Percentiles rank a stretch among this genome's conserved stretches.
Evolutionary conservation across 2,329 filamentous ascomycete genomes (phyloP).

Genomic region (Cladophialophora psammophila): DNA sequence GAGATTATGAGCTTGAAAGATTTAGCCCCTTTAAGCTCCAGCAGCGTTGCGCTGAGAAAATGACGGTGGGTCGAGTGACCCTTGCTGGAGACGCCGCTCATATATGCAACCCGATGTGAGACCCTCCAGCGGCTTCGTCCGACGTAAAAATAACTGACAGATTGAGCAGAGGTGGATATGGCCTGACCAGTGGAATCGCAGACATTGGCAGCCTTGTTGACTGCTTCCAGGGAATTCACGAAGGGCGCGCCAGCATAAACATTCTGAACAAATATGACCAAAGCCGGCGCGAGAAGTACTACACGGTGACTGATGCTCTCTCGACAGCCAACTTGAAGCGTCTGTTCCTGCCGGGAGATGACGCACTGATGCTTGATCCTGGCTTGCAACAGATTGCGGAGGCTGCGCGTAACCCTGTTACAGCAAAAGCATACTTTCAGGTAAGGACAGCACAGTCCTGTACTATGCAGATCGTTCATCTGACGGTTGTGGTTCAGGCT

Average conservation of each 20-base stretch:
- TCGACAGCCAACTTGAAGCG: neutral
- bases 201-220: neutral
- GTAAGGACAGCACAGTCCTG: neutral
- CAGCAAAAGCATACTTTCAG: neutral
- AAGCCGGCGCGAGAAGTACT: neutral
- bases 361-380: neutral
- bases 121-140: too few species aligned
- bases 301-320: neutral
- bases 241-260: neutral
- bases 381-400: neutral
- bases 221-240: neutral
- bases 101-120: conserved; percentile 53
- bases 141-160: too few species aligned
- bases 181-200: neutral
- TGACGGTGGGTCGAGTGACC: conserved; percentile 63
- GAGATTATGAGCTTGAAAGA: conserved; percentile 63
- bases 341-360: neutral
- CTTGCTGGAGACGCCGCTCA: conserved; percentile 69
- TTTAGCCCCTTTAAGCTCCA: conserved; percentile 68
- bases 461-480: neutral
- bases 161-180: neutral
- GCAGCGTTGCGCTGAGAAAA: conserved; percentile 64
- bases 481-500: neutral
- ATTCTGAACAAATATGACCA: neutral
- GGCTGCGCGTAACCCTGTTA: neutral